phyloP scores from a whole-genome alignment of 257 asterid genomes.

The Pogostemon cablin region DNA sequence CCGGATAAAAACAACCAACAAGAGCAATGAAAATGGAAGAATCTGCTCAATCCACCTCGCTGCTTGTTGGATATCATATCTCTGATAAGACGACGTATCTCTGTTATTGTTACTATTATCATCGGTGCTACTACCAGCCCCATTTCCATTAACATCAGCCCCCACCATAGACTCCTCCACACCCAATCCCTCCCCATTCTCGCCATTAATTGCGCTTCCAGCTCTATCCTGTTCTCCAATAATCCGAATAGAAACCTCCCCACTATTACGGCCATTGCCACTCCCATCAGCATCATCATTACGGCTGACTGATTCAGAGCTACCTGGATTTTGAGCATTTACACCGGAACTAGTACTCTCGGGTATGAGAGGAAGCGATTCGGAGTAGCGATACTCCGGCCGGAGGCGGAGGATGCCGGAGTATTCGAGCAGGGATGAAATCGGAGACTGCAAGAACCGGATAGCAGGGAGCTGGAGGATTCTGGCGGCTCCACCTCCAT shows the following conservation, averaged over 20 bases:
- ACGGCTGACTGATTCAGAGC: conserved; percentile 24
- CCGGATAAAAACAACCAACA: conserved; percentile 84
- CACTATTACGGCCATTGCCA: conserved; percentile 39
- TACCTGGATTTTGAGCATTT: conserved; percentile 28
- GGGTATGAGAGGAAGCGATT: conserved; percentile 46
- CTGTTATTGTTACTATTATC: conserved; percentile 37
- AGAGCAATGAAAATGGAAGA: conserved; percentile 82
- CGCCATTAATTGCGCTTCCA: conserved; percentile 41
- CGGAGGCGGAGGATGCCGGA: conserved; percentile 64
- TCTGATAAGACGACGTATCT: conserved; percentile 59
- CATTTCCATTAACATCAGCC: conserved; percentile 37
- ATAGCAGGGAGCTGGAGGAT: conserved; percentile 52
- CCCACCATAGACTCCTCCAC: conserved; percentile 38
- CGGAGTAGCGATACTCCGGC: conserved; percentile 56
- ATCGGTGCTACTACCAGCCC: conserved; percentile 23
- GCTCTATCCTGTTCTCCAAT: conserved; percentile 50
- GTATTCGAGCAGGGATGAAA: conserved; percentile 67
- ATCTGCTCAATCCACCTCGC: conserved; percentile 92
- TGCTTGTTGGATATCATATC: conserved; percentile 80
- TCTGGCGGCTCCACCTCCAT: conserved; percentile 40
- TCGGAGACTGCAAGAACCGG: conserved; percentile 49
- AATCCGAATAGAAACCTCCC: conserved; percentile 84
- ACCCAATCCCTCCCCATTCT: conserved; percentile 45
- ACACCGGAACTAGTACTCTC: conserved; percentile 27
- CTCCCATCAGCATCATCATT: conserved; percentile 31